Evolutionary conservation across 352 stramenopile genomes (phyloP), one percentile per base, ranked within the genome.

Genomic region (Discostella stelligera): DNA sequence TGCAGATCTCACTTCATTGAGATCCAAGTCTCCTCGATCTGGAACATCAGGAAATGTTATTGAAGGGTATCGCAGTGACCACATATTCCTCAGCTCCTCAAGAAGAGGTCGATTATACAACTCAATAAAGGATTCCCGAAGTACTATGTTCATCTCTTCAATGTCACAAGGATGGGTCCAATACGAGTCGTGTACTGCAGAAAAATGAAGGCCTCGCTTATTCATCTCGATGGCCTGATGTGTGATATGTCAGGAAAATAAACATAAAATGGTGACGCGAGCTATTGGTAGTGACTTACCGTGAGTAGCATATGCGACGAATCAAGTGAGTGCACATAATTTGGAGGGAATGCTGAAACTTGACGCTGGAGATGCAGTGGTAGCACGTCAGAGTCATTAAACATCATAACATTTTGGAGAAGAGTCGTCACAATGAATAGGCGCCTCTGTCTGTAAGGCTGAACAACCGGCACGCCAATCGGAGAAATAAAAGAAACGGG

Each of bases 241-340:
- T 23, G 11, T 59, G 52, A 25, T 3, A 27, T 14, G 39, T 25
- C 14, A 52, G 18, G 32, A 58, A 23, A n/a, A 52, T 32, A n/a
- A 41, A 41, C 48, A 44, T 18, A 23, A 41, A 44, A 14, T 20
- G 41, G 27, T 49, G 30, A 56, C 16, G 32, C 60, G 23, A n/a
- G 21, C 7, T 59, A 7, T 49, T 68, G 20, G 8, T 18, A 59
- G 21, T 16, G 16, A 61, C 62, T 70, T 30, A 70, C 62, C 37
- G 98, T 99, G 90, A 99, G 92, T 62, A 99, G 91, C 97, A 99
- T 99, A 88, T 99, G 97, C 13, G 97, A 99, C 48, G 96, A 98
- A 83, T 99, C 98, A 16, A 99, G 87, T 10, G 96, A 99, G 86
- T 99, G 97, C 14, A 99, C 95, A 84, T 98, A 99, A 84, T 99